Percentiles rank a stretch among this genome's conserved stretches.
Conservation (phyloP, 768 basidiomycete genomes). For the Tubosaeta sp. region DNA sequence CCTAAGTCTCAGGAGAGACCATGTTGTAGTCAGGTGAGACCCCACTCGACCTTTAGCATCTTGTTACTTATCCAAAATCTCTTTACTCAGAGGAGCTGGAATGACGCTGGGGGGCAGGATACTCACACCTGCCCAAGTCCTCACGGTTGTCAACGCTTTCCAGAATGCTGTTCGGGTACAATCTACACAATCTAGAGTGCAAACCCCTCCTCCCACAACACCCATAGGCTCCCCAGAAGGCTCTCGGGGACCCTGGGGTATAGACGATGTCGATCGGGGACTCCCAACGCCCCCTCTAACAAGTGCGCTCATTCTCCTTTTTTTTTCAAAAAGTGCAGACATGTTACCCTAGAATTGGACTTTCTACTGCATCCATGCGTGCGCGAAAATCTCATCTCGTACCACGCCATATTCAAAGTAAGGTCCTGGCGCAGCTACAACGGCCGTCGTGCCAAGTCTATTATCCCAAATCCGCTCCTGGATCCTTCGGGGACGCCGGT, state of each 20-base stretch:
- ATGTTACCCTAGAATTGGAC: too few species aligned
- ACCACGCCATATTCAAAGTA: background rate
- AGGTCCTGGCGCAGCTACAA: background rate
- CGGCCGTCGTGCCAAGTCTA: background rate
- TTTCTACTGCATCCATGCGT: too few species aligned
- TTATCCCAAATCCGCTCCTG: background rate
- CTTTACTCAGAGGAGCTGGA: background rate
- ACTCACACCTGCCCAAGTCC: background rate
- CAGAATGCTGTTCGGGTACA: background rate
- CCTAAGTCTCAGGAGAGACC: background rate
- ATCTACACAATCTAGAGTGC: background rate
- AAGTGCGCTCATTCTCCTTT: too few species aligned
- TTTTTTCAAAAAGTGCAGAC: too few species aligned
- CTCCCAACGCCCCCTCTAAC: background rate
- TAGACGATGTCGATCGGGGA: background rate
- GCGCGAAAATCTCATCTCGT: too few species aligned
- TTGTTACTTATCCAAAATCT: background rate
- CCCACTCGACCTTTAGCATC: too few species aligned
- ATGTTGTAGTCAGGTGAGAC: background rate
- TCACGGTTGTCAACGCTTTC: background rate
- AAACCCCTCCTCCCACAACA: background rate
- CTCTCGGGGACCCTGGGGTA: background rate
- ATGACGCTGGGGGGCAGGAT: background rate
- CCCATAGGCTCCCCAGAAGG: background rate
- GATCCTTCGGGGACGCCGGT: background rate